Evolutionary conservation across 192 early-diverging fungal species (phyloP).

Genomic region (Rhizoclosmatium sp.): DNA sequence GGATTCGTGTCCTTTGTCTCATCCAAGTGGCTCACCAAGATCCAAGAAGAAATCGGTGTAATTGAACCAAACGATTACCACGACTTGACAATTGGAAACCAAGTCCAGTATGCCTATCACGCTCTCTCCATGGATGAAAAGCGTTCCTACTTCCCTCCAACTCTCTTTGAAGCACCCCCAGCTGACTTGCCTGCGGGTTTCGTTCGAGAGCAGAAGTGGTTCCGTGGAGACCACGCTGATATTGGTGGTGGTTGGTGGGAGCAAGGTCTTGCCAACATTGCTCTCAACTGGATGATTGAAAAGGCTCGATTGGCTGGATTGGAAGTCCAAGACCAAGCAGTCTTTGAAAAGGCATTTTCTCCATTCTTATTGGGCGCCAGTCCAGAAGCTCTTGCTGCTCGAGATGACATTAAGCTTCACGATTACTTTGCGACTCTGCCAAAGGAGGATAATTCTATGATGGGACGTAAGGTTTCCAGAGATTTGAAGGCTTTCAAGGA

Average conservation of each 20-base stretch:
- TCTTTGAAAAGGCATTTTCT: constrained; percentile 11
- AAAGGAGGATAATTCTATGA: not conserved
- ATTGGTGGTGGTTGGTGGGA: constrained; percentile 49
- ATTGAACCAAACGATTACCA: constrained; percentile 39
- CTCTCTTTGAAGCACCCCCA: constrained; percentile 16
- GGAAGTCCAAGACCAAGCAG: not conserved
- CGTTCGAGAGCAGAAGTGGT: constrained; percentile 36
- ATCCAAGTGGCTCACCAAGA: constrained; percentile 7
- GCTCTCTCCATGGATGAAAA: constrained; percentile 33
- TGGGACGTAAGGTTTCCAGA: constrained; percentile 19
- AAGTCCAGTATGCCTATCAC: constrained; percentile 33
- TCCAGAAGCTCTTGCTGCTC: not conserved
- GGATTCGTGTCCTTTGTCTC: not conserved
- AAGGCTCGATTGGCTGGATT: constrained; percentile 37
- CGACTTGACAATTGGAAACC: constrained; percentile 14
- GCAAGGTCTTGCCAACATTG: constrained; percentile 33
- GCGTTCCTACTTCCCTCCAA: constrained; percentile 26
- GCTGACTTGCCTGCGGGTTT: not conserved
- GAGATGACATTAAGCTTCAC: constrained; percentile 3
- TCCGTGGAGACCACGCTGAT: constrained; percentile 37
- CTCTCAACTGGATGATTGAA: constrained; percentile 38
- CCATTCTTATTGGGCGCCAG: constrained; percentile 25
- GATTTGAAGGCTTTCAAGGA: constrained; percentile 13
- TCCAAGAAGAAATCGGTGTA: not conserved
- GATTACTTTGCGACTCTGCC: constrained; percentile 13